A percentile compares a stretch with the other conserved stretches of the same genome.
Conservation (phyloP, 192 early-diverging fungal species). For the Backusella tuberculispora region DNA sequence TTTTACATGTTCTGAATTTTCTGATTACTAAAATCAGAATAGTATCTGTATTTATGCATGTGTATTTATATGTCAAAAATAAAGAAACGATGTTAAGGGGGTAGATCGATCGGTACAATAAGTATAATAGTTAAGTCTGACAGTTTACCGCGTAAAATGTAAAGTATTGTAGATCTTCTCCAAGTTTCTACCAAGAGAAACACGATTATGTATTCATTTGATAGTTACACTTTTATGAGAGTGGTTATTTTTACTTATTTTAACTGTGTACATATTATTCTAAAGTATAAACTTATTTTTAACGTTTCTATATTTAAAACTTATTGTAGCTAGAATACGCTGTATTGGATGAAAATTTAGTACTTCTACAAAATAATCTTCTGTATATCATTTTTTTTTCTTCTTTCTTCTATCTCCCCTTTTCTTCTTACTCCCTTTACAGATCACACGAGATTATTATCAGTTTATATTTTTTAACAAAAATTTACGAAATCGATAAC, state of each 20-base stretch:
- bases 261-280: not conserved
- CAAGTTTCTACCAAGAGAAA: not conserved
- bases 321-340: too few relatives aligned
- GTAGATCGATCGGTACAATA: not conserved
- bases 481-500: too few relatives aligned
- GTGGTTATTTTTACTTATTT: too few relatives aligned
- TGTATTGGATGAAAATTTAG: not conserved
- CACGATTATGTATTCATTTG: too few relatives aligned
- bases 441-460: not conserved
- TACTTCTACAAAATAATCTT: not conserved
- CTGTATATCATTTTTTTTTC: not conserved
- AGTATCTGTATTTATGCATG: not conserved
- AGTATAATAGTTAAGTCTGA: not conserved
- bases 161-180: not conserved
- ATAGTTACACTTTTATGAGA: too few relatives aligned
- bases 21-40: not conserved
- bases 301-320: too few relatives aligned
- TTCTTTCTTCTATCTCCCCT: not conserved
- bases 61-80: not conserved
- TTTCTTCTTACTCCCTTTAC: not conserved
- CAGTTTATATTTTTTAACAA: not conserved
- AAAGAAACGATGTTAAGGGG: constrained; percentile 1
- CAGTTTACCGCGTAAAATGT: constrained; percentile 2
- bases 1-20: not conserved
- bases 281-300: not conserved